Conservation (phyloP, 2,329 filamentous ascomycete species). For the Penicillium sp. region DNA sequence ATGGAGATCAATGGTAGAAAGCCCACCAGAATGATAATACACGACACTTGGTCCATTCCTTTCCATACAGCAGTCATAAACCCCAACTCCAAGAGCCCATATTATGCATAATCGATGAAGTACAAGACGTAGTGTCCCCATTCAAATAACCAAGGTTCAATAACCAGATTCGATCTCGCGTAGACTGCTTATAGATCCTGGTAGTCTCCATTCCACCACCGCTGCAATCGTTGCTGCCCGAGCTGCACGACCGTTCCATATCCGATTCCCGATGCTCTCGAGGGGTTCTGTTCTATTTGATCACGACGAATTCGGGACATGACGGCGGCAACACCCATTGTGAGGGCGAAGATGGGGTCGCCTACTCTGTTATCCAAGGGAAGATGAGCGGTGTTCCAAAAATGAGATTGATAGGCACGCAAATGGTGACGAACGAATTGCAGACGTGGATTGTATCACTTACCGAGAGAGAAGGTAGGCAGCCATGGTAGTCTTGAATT, state of each 20-base stretch:
- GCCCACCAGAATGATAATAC: neutral
- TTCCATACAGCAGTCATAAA: neutral
- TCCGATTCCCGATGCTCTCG: slow-evolving; percentile 35
- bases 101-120: neutral
- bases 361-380: slow-evolving; percentile 39
- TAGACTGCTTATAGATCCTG: slow-evolving; percentile 23
- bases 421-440: neutral
- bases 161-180: neutral
- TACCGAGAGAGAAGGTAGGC: slow-evolving; percentile 15
- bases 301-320: slow-evolving; percentile 56
- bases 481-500: slow-evolving; percentile 2
- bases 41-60: neutral
- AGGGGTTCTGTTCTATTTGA: slow-evolving; percentile 50
- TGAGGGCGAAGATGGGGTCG: slow-evolving; percentile 56
- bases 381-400: neutral
- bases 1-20: neutral
- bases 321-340: slow-evolving; percentile 55
- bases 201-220: slow-evolving; percentile 46
- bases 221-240: slow-evolving; percentile 33
- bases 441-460: neutral
- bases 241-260: slow-evolving; percentile 30
- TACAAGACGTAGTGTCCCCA: neutral
- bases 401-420: neutral
- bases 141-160: neutral
- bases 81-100: neutral